phyloP scores from a whole-genome alignment of 345 rosid species.

The Aquilaria yunnanensis region DNA sequence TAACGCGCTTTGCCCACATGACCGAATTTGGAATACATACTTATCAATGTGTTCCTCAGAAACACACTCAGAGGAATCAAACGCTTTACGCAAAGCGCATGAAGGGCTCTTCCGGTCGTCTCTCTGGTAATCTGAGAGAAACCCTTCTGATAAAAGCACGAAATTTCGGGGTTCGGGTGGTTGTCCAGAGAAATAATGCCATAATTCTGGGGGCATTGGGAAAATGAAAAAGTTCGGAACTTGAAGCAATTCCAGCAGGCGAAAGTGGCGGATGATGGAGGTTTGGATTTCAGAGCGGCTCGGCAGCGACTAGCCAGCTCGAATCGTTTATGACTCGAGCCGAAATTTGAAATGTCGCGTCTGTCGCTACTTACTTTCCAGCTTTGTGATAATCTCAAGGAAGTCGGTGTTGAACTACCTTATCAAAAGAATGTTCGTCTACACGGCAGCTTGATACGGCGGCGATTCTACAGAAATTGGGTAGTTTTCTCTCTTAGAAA shows the following conservation, averaged over 20 bases:
- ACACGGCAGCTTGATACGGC: no score
- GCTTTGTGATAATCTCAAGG: no score
- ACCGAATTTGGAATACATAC: conserved; percentile 58
- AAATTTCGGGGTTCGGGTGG: conserved; percentile 58
- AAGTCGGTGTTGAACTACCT: no score
- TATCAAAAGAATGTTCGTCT: no score
- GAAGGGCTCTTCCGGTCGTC: conserved; percentile 56
- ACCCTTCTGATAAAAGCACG: conserved; percentile 61
- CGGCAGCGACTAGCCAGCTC: conserved; percentile 25
- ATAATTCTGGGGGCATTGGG: conserved; percentile 26
- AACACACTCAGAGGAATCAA: conserved; percentile 35
- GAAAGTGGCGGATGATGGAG: not conserved
- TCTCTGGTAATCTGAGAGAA: conserved; percentile 63
- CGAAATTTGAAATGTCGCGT: no score
- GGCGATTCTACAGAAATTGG: no score
- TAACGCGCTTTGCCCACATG: conserved; percentile 35
- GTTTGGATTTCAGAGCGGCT: conserved; percentile 16
- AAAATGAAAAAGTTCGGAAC: conserved; percentile 26
- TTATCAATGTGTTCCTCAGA: conserved; percentile 56
- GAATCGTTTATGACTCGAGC: no score
- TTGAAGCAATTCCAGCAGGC: conserved; percentile 17
- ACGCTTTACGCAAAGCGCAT: conserved; percentile 64
- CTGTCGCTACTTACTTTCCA: not conserved
- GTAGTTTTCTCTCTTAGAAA: no score
- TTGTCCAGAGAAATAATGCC: conserved; percentile 31